These are phyloP conservation scores for Peronospora destructor DNA, from an alignment of 352 stramenopile genomes.

Conservation along the genomic window DNA sequence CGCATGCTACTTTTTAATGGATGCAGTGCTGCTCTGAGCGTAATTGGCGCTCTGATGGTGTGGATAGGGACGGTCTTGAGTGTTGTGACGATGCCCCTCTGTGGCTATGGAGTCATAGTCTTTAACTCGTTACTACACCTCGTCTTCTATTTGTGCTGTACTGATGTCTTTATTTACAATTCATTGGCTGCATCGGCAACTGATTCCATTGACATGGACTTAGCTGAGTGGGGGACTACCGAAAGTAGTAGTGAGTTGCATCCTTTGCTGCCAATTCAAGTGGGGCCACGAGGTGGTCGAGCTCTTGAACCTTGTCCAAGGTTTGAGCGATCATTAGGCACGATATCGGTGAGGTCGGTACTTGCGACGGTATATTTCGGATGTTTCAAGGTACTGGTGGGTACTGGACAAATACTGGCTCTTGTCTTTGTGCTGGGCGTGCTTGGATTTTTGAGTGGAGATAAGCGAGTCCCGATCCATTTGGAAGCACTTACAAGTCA, in stretches of 20 bases:
- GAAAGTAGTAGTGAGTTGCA: constrained; percentile 10
- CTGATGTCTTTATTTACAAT: constrained; percentile 51
- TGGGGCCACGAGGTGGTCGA: neutral
- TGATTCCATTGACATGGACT: constrained; percentile 17
- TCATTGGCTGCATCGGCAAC: constrained; percentile 21
- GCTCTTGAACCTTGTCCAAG: constrained; percentile 24
- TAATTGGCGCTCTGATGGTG: constrained; percentile 18
- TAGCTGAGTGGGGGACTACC: constrained; percentile 9
- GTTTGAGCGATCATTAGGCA: constrained; percentile 36
- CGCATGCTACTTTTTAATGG: constrained; percentile 26
- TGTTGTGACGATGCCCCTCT: constrained; percentile 42
- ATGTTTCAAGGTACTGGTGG: constrained; percentile 37
- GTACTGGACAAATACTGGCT: constrained; percentile 25
- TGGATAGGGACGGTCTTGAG: constrained; percentile 19
- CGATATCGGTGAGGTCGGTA: constrained; percentile 30
- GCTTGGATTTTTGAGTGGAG: constrained; percentile 30
- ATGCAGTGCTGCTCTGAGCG: constrained; percentile 22
- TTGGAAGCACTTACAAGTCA: constrained; percentile 15
- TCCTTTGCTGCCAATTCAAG: constrained; percentile 35
- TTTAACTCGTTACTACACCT: constrained; percentile 36
- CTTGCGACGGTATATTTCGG: constrained; percentile 46
- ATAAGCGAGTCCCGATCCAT: constrained; percentile 22
- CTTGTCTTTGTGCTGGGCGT: constrained; percentile 26
- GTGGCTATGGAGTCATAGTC: constrained; percentile 44
- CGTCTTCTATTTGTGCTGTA: constrained; percentile 34